Conservation (phyloP, 495 filamentous ascomycete genomes). For the Aspergillus taichungensis region DNA sequence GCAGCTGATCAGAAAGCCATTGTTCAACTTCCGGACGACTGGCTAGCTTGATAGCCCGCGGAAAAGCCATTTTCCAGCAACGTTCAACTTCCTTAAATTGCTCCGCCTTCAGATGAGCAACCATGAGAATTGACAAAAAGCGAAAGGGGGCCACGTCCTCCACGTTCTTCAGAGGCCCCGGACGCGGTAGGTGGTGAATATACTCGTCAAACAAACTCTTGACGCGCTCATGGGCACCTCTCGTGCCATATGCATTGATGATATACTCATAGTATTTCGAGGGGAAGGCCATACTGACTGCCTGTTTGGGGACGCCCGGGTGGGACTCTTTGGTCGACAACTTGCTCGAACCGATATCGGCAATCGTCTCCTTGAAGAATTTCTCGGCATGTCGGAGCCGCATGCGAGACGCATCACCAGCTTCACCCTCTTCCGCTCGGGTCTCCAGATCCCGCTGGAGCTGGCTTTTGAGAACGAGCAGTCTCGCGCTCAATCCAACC, state of each 20-base stretch:
- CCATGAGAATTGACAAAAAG: conserved; percentile 59
- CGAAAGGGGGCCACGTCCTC: conserved; percentile 37
- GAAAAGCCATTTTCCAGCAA: conserved; percentile 55
- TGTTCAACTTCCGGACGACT: conserved; percentile 13
- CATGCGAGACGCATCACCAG: conserved; percentile 3
- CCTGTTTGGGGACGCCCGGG: conserved; percentile 6
- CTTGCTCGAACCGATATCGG: conserved; percentile 18
- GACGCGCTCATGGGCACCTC: conserved; percentile 45
- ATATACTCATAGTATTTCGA: conserved; percentile 49
- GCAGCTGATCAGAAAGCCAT: conserved; percentile 7
- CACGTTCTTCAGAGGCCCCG: conserved; percentile 12
- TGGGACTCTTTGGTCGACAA: conserved; percentile 17
- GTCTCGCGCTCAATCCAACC: conserved; percentile 34
- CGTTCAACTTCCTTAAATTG: conserved; percentile 50
- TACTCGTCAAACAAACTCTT: conserved; percentile 50
- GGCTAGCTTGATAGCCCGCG: conserved; percentile 40
- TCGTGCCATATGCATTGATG: conserved; percentile 51
- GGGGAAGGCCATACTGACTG: conserved; percentile 27
- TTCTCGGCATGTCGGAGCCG: conserved; percentile 28
- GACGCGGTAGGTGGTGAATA: conserved; percentile 21
- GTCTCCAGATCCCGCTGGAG: conserved; percentile 23
- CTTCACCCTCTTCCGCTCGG: background rate
- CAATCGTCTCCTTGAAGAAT: conserved; percentile 23
- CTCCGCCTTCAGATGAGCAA: conserved; percentile 43
- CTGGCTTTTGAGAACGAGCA: conserved; percentile 38